These are phyloP conservation scores for Solanum okadae DNA, from an alignment of 257 asterid genomes.

Conservation along the genomic window DNA sequence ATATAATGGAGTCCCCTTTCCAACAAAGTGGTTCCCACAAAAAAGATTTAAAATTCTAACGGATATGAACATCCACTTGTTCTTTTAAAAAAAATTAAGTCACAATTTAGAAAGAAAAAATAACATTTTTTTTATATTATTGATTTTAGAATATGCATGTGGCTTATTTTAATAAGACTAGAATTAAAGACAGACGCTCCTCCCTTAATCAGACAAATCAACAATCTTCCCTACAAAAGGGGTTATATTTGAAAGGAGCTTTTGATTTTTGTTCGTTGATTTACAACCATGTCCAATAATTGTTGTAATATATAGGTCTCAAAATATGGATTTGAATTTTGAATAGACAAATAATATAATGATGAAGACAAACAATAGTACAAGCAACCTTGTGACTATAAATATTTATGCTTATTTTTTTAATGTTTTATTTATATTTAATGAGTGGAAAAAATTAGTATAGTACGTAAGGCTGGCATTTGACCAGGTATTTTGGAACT, in stretches of 20 bases:
- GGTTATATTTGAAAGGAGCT: background rate
- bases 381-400: background rate
- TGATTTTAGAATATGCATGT: background rate
- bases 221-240: background rate
- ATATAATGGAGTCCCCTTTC: background rate
- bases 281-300: constrained; percentile 1
- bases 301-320: background rate
- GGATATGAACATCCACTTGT: background rate
- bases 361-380: constrained; percentile 13
- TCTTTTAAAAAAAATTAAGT: background rate
- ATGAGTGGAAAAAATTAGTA: background rate
- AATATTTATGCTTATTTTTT: background rate
- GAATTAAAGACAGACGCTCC: background rate
- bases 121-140: background rate
- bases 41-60: background rate
- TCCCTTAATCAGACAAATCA: background rate
- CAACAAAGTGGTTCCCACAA: constrained; percentile 28
- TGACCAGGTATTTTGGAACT: background rate
- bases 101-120: background rate
- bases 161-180: constrained; percentile 17
- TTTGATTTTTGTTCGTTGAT: constrained; percentile 27
- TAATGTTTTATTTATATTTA: background rate
- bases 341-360: background rate
- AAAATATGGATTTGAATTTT: background rate
- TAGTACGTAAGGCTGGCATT: background rate